Evolutionary conservation across 129 eudicot genomes (phyloP), one percentile per base, ranked within the genome.

Genomic region (Escallonia rubra): DNA sequence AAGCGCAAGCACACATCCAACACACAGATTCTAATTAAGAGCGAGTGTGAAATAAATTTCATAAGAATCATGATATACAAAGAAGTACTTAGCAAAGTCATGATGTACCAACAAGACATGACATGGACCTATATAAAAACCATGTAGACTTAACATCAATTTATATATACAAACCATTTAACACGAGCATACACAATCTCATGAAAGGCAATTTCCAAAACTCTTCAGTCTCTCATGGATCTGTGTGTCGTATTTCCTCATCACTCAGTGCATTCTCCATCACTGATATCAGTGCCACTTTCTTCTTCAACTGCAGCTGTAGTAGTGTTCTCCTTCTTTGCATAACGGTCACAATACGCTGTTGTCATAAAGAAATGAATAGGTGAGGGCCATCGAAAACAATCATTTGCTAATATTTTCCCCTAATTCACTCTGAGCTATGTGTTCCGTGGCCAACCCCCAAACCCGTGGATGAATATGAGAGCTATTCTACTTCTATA

Each of bases 321-420:
- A n/a, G 65, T n/a, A 10, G 46, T 69, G 62, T 78, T 79, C 43
- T 69, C 75, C 70, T 71, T 70, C 78, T 85, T 85, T 0, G 90
- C 82, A 7, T 78, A 85, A 23, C 78, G 87, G 67, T 85, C 90
- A 48, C 84, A 78, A 44, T 78, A 85, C 41, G 81, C 85, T 85
- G 81, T 48, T 7, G 41, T 8, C 13, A 41, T 39, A 41, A 51
- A 41, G 15, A 40, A 42, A 2, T 41, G 65, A 23, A 23, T 14
- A 43, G 40, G 34, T 6, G 11, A 44, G 42, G n/a, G 3, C 48
- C 11, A 59, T 13, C 45, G 15, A 10, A 61, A 61, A 45, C 13
- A 61, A 11, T 4, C 34, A 61, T 10, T 7, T 41, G 6, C 50
- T 46, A 46, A 46, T 46, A 46, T 46, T 46, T 9, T 46, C 6